These are phyloP conservation scores for Chimonanthus praecox DNA, from an alignment of 164 flowering plant genomes.

Conservation along the genomic window DNA sequence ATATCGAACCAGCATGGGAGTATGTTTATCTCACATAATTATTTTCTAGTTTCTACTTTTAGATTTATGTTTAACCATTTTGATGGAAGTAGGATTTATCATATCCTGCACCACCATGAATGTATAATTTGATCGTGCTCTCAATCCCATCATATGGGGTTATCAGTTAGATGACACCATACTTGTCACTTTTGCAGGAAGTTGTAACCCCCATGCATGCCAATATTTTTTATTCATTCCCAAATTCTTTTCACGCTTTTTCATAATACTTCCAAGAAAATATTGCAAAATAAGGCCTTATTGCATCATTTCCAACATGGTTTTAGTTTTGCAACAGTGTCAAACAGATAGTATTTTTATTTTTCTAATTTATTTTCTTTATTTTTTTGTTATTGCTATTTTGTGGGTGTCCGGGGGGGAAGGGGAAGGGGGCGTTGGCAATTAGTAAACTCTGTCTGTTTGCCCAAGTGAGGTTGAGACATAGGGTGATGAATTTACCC, in stretches of 20 bases:
- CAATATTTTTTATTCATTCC: not conserved
- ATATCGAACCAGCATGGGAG: conserved; percentile 91
- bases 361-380: too few species aligned
- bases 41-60: not conserved
- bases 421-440: too few species aligned
- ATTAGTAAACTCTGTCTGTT: too few species aligned
- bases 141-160: not conserved
- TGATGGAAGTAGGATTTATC: not conserved
- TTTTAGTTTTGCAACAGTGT: too few species aligned
- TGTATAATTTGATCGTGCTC: not conserved
- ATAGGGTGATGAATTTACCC: too few species aligned
- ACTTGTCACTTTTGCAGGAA: not conserved
- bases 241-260: not conserved
- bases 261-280: not conserved
- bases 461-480: too few species aligned
- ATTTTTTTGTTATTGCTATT: too few species aligned
- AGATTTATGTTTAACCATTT: too few species aligned
- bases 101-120: not conserved
- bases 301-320: not conserved
- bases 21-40: conserved; percentile 29
- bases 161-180: not conserved
- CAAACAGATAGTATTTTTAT: too few species aligned
- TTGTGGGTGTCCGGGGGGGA: too few species aligned
- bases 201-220: not conserved
- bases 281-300: not conserved